Conservation (phyloP, 768 basidiomycete species). For the Sarcomyxa edulis region DNA sequence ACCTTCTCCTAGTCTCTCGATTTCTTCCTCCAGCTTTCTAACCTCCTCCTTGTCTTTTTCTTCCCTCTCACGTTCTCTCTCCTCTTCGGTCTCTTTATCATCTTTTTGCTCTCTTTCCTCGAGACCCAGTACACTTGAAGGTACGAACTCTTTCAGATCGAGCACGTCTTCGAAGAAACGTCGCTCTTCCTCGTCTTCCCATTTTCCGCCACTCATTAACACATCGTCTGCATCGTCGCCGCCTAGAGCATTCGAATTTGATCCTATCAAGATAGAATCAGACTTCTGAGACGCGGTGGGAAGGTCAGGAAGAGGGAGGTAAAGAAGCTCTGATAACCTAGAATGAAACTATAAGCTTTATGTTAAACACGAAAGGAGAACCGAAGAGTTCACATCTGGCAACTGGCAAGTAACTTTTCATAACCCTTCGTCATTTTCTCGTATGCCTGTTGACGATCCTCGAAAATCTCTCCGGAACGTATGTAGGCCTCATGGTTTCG, state of each 20-base stretch:
- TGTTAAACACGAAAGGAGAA: background rate
- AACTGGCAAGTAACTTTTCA: slow-evolving; percentile 84
- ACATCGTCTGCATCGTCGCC: slow-evolving; percentile 58
- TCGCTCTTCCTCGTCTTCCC: slow-evolving; percentile 97
- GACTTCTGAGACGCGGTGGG: slow-evolving; percentile 78
- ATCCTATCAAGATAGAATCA: slow-evolving; percentile 76
- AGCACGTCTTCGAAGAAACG: slow-evolving; percentile 91
- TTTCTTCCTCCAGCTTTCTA: slow-evolving; percentile 71
- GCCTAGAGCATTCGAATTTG: slow-evolving; percentile 28
- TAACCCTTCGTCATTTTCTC: slow-evolving; percentile 98
- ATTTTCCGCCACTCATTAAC: slow-evolving; percentile 67
- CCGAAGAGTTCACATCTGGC: slow-evolving; percentile 63
- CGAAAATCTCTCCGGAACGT: slow-evolving; percentile 97
- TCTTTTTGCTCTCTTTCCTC: slow-evolving; percentile 34
- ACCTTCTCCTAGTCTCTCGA: slow-evolving; percentile 53
- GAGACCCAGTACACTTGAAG: slow-evolving; percentile 79
- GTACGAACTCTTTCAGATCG: slow-evolving; percentile 90
- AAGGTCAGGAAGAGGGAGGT: slow-evolving; percentile 74
- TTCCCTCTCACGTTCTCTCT: slow-evolving; percentile 44
- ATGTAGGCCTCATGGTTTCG: slow-evolving; percentile 99
- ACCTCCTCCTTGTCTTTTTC: slow-evolving; percentile 66
- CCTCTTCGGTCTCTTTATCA: slow-evolving; percentile 40
- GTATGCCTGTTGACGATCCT: slow-evolving; percentile 97
- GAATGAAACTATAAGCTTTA: slow-evolving; percentile 9
- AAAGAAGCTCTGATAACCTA: slow-evolving; percentile 89